Evolutionary conservation across 257 asterid species (phyloP), one percentile per base, ranked within the genome.

Genomic region (Datura wrightii): DNA sequence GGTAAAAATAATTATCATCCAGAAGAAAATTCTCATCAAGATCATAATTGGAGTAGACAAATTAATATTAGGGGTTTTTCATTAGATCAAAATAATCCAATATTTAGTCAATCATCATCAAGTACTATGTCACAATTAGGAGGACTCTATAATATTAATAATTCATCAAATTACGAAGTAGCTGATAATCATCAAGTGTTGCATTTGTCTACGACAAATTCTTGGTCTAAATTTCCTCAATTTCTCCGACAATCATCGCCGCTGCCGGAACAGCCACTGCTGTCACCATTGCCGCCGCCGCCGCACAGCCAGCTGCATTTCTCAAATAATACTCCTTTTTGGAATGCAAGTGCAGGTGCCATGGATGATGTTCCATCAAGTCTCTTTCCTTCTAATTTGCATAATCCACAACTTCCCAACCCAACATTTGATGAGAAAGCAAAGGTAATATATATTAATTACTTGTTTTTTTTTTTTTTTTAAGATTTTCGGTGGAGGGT

Each of bases 281-380:
- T 52, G 83, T 84, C 56, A n/a, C 7, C 48, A 5, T 5, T 4
- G 6, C 36, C 34, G 54, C 79, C 87, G 44, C 83, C 85, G 46
- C 76, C 85, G 19, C 90, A 84, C 6, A 86, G 89, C 60, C 94
- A 93, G 83, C 88, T 95, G 85, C 98, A 95, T 81, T 93, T 94
- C 87, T 90, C 94, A 76, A 95, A 95, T 86, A 94, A 91, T 83
- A 88, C 97, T 2, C 96, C 96, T 6, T 92, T 91, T 88, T 94
- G 98, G 98, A 95, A 92, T 82, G 93, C 97, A 1, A 86, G 92
- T 4, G 87, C 90, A n/a, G 18, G 92, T 44, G 37, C 90, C 88
- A 82, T 60, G 87, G 66, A 60, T 19, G 93, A 93, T 34, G 86
- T 83, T 24, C 92, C 93, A 31, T 86, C 94, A 3, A 87, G 86